Conservation (phyloP, 768 basidiomycete genomes). For the Pulveroboletus sp. region DNA sequence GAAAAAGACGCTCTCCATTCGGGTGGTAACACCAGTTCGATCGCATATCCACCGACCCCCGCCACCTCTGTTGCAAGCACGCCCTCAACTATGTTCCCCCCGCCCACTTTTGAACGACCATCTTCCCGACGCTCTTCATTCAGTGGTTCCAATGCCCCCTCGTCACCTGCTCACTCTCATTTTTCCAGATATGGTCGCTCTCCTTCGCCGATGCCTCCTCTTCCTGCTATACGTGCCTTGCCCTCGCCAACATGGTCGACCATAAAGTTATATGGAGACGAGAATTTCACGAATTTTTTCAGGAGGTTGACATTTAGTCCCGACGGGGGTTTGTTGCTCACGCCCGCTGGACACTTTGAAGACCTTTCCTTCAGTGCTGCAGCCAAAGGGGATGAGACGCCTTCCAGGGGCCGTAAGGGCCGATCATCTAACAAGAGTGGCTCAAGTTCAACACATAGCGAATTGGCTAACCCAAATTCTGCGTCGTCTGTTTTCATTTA, state of each 20-base stretch:
- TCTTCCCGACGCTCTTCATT: constrained; percentile 63
- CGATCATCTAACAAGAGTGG: constrained; percentile 38
- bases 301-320: constrained; percentile 90
- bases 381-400: constrained; percentile 35
- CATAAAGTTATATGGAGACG: constrained; percentile 90
- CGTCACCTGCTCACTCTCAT: constrained; percentile 56
- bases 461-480: constrained; percentile 34
- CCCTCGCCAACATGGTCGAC: constrained; percentile 60
- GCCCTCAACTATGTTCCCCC: constrained; percentile 47
- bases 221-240: constrained; percentile 83
- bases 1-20: constrained; percentile 27
- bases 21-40: constrained; percentile 29
- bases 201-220: constrained; percentile 85
- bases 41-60: constrained; percentile 49
- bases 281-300: constrained; percentile 94
- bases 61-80: constrained; percentile 66
- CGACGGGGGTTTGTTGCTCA: constrained; percentile 88
- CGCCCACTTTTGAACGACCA: constrained; percentile 51
- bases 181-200: constrained; percentile 71
- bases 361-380: constrained; percentile 62
- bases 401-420: constrained; percentile 55
- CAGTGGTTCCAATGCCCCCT: constrained; percentile 76
- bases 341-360: constrained; percentile 96
- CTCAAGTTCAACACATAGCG: constrained; percentile 25
- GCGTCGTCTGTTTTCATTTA: constrained; percentile 86